Base-by-base conservation (phyloP, 345 rosid genomes). In the Eutrema heterophyllum region DNA sequence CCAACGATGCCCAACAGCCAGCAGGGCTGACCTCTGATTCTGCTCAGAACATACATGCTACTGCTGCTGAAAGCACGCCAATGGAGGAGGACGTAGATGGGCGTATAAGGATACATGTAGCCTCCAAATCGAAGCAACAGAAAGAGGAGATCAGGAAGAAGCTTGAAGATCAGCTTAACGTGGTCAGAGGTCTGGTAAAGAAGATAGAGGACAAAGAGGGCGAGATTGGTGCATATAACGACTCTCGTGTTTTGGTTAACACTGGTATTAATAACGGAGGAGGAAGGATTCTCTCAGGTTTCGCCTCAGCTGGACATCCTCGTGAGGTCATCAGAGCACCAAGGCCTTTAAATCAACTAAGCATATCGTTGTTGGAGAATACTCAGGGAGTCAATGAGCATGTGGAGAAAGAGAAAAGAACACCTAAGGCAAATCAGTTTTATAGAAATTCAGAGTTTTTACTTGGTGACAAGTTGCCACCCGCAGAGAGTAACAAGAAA, bases 401-500 rank as follows among this genome's bases (percentile, higher is more conserved):
- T 56, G 73, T 86, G 80, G 99, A 96, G 85, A 96, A 89, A 82
- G 99, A 92, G 82, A 96, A 96, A 77, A 85, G 99, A 49, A 96
- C 98, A 10, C 99, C 98, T 0, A 96, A 92, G 83, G 99, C 99
- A 8, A 96, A 96, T 84, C 97, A 89, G 77, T 96, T 85, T 46
- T 96, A 96, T 63, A 80, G 92, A 70, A 92, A 89, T 82, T 90
- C 99, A 0, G 99, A 96, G 72, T 95, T 95, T 79, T 75, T 95
- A 84, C 92, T 95, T 72, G 99, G 93, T 84, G 99, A 96, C 83
- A 92, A 89, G 88, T 84, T 96, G 64, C 98, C 99, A 30, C 98
- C 98, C 3, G 88, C 95, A 1, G 99, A 96, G 82, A 92, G 96
- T 71, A 92, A 87, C 85, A 96, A 88, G 82, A 96, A 92, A 84